Evolutionary conservation across 306 rosid genomes (phyloP), one percentile per base, ranked within the genome.

Genomic region (Trifolium dubium): DNA sequence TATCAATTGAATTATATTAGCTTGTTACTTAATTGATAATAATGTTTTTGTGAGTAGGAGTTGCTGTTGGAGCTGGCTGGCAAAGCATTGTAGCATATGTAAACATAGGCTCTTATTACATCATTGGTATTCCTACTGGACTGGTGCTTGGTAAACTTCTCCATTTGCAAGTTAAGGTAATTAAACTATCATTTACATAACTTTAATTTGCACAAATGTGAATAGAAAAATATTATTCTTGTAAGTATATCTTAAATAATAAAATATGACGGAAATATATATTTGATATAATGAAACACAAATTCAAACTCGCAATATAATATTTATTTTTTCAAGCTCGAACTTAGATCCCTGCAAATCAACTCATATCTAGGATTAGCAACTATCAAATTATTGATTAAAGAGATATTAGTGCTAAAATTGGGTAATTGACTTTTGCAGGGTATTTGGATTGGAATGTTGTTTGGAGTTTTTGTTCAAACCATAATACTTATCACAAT

Each of bases 401-500:
- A 14, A 47, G 6, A 43, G 3, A 41, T 10, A 2, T 44, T 12
- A 6, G 50, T 53, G 30, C 29, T 53, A 53, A 53, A 53, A 8
- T 2, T 51, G 3, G 34, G 18, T 54, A 35, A n/a, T 23, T 23
- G 30, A n/a, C 5, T 62, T 72, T 46, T 81, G 76, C 53, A 88
- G 92, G 92, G 92, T 17, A 72, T 88, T 69, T 88, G 92, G 89
- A 69, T 83, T 50, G 92, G 92, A 68, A 88, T 88, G 92, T 34
- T 88, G 69, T 82, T 85, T 58, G 92, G 92, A 62, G 82, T 84
- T 51, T 39, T 88, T n/a, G 76, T 88, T 29, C 92, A 88, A 72
- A 85, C 92, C 3, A 1, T 88, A 11, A 76, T 83, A 15, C 86
- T 84, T 1, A 11, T 71, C 5, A 51, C 17, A 3, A 75, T 88